Evolutionary conservation across 192 early-diverging fungal species (phyloP).

Genomic region (Chytriomyces sp.): DNA sequence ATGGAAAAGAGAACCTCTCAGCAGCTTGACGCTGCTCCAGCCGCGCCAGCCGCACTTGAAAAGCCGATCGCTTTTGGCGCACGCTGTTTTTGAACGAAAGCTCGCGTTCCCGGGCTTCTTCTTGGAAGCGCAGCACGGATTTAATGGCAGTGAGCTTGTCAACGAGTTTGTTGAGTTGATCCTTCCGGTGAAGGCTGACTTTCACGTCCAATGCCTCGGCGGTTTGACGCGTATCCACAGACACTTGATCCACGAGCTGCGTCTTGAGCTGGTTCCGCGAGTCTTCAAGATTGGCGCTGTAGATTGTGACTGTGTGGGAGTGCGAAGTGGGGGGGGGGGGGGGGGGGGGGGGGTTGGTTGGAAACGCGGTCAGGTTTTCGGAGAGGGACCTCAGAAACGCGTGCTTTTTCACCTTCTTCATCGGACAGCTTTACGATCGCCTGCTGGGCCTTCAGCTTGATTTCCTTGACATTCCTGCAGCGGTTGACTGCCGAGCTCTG

Average conservation of each 20-base stretch:
- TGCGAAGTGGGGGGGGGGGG: conserved; percentile 1
- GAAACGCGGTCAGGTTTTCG: neutral
- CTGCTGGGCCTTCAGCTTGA: conserved; percentile 37
- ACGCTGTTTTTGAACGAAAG: conserved; percentile 24
- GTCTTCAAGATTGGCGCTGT: conserved; percentile 38
- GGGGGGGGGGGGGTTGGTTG: too few relatives aligned
- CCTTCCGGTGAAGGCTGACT: conserved; percentile 7
- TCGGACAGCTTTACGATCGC: conserved; percentile 35
- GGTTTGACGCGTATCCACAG: conserved; percentile 18
- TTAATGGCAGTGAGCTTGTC: conserved; percentile 36
- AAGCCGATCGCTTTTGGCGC: conserved; percentile 37
- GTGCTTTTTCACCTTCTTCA: conserved; percentile 34
- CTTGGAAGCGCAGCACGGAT: conserved; percentile 30
- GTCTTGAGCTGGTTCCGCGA: conserved; percentile 26
- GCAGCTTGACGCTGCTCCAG: conserved; percentile 34
- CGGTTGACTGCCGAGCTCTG: conserved; percentile 27
- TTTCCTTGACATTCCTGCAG: conserved; percentile 30
- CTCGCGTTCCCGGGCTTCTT: conserved; percentile 35
- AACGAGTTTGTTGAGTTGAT: conserved; percentile 27
- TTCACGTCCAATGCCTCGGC: conserved; percentile 32
- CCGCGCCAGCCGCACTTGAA: conserved; percentile 22
- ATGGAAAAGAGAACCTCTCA: conserved; percentile 23
- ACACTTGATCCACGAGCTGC: conserved; percentile 25
- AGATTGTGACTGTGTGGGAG: conserved; percentile 25
- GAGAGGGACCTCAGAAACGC: too few relatives aligned